Base-by-base conservation (phyloP, 1,284 basidiomycete genomes). In the Moesziomyces sp. region DNA sequence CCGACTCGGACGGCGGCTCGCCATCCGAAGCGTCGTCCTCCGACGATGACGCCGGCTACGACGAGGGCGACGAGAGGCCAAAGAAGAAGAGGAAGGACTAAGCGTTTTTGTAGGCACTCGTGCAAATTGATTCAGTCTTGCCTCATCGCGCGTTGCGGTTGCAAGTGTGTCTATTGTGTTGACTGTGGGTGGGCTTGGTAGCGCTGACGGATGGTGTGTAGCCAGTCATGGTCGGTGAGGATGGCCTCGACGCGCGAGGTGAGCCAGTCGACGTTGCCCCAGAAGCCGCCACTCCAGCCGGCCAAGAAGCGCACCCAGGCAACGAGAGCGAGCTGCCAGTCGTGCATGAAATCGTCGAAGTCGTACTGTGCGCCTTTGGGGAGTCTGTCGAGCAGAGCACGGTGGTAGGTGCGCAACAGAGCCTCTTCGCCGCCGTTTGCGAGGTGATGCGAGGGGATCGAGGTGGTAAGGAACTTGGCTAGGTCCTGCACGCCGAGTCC, bases 1-100 rank as follows among this genome's bases (percentile, higher is more conserved):
- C 73, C 0, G 66, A 70, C 11, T 67, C 72, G 44, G 81, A 81
- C 40, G 78, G 75, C 19, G 80, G 81, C 3, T 76, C 75, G 38
- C 78, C 80, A 3, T 74, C 75, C 11, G 79, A 87, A 6, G 91
- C 88, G 11, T 81, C 69, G 21, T 85, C 83, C 33, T 84, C 78
- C 48, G 91, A 72, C 19, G 73, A 61, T 19, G 78, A 74, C 28
- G 68, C 60, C 14, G 74, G 55, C 14, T 61, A 58, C 40, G 67
- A 73, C 1, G 71, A 70, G 11, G 74, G 58, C 3, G 67, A 63
- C 14, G 63, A 67, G 26, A 59, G 67, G 47, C 73, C 72, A 9
- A 79, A 80, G 64, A 81, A 81, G 73, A 78, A 79, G 77, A 65
- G 54, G 45, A 77, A 65, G 40, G 65, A 76, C 46, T 79, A 43